These are phyloP conservation scores for Zostera marina DNA, from an alignment of 116 monocot species.

Conservation along the genomic window DNA sequence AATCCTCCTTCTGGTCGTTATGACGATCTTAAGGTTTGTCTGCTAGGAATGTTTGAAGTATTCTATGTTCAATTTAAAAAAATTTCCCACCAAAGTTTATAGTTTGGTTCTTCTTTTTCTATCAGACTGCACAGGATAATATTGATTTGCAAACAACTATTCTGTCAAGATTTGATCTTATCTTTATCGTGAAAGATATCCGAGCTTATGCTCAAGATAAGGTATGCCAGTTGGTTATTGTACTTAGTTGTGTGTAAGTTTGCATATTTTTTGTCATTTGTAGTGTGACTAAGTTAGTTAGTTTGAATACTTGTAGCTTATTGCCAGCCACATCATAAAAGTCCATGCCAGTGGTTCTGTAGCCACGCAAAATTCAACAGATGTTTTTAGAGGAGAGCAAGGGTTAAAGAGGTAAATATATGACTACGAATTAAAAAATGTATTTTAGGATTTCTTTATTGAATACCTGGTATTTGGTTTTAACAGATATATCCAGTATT, in stretches of 20 bases:
- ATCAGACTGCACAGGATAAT: conserved; percentile 96
- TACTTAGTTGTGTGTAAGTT: neutral
- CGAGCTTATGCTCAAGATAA: conserved; percentile 75
- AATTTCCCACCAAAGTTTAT: neutral
- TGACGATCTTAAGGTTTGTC: conserved; percentile 84
- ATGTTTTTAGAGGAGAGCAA: conserved; percentile 62
- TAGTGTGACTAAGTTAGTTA: neutral
- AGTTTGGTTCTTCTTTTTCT: conserved; percentile 1
- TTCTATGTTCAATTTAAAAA: neutral
- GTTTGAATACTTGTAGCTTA: conserved; percentile 26
- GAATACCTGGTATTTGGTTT: neutral
- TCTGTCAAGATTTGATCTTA: conserved; percentile 98
- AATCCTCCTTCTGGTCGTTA: conserved; percentile 96
- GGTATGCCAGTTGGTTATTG: conserved; percentile 20
- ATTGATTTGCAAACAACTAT: conserved; percentile 98
- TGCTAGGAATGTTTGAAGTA: neutral
- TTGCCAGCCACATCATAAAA: conserved; percentile 91
- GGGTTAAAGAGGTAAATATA: conserved; percentile 78
- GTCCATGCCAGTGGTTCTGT: conserved; percentile 87
- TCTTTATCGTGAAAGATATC: conserved; percentile 97
- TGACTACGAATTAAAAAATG: neutral
- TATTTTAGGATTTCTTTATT: neutral
- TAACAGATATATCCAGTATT: conserved; percentile 31
- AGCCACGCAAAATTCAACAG: conserved; percentile 29
- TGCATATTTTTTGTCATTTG: neutral